Evolutionary conservation across 768 basidiomycete species (phyloP).

Genomic region (Lactarius hengduanensis): DNA sequence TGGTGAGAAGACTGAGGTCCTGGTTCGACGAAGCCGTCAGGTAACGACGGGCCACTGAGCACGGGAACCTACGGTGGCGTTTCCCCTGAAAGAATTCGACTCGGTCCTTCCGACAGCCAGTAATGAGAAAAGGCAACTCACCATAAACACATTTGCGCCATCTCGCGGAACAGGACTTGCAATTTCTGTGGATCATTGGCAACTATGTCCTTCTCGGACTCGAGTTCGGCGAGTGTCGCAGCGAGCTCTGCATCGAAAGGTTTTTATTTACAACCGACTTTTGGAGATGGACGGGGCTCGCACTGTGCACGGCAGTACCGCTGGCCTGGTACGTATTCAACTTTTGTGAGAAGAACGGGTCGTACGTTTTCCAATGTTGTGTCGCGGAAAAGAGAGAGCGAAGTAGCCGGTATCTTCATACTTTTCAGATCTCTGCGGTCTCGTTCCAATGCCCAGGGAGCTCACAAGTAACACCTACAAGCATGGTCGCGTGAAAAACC

Average conservation of each 20-base stretch:
- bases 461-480: constrained; percentile 68
- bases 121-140: constrained; percentile 29
- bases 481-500: background rate
- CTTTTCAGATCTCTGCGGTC: background rate
- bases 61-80: constrained; percentile 68
- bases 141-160: constrained; percentile 92
- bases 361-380: constrained; percentile 67
- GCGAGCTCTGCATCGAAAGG: constrained; percentile 59
- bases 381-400: constrained; percentile 70
- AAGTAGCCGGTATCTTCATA: constrained; percentile 76
- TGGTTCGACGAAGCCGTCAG: constrained; percentile 33
- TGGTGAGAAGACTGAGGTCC: constrained; percentile 90
- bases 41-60: constrained; percentile 1
- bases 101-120: background rate
- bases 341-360: constrained; percentile 85
- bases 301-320: constrained; percentile 73
- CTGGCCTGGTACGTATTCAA: constrained; percentile 78
- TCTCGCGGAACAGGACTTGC: constrained; percentile 69
- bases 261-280: background rate
- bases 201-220: constrained; percentile 46
- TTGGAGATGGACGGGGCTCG: constrained; percentile 32
- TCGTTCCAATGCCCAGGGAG: background rate
- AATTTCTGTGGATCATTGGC: constrained; percentile 52
- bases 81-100: constrained; percentile 60
- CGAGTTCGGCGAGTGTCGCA: constrained; percentile 65